Evolutionary conservation across 495 filamentous ascomycete species (phyloP).

Genomic region (Hypoxylon perforatum): DNA sequence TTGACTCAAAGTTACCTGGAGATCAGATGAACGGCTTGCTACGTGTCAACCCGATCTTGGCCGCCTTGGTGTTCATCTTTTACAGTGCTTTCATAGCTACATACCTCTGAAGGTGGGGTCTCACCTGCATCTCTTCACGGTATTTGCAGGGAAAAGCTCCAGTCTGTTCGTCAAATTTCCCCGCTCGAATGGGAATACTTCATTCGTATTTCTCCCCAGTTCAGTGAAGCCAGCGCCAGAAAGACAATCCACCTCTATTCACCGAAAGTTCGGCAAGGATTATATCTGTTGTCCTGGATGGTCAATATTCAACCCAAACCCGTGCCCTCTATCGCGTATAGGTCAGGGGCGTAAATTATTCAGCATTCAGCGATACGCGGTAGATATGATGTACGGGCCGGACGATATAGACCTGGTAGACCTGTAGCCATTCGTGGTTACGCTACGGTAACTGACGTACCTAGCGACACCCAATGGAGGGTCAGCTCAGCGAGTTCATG

Average conservation of each 20-base stretch:
- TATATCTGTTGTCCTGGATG: slow-evolving; percentile 3
- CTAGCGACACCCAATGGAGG: slow-evolving; percentile 22
- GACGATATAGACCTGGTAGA: slow-evolving; percentile 5
- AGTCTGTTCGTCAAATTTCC: slow-evolving; percentile 16
- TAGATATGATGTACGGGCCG: slow-evolving; percentile 1
- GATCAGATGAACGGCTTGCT: slow-evolving; percentile 25
- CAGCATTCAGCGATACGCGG: neutral
- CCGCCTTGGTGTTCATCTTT: slow-evolving; percentile 14
- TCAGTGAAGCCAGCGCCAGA: neutral
- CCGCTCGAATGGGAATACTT: slow-evolving; percentile 30
- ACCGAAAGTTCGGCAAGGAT: slow-evolving; percentile 28
- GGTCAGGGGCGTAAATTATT: neutral
- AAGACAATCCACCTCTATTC: slow-evolving; percentile 8
- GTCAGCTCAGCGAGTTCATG: slow-evolving; percentile 24
- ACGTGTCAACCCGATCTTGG: slow-evolving; percentile 30
- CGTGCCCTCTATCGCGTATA: neutral
- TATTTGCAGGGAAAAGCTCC: slow-evolving; percentile 4
- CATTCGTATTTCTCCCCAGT: slow-evolving; percentile 6
- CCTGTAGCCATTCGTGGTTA: slow-evolving; percentile 8
- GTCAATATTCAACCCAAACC: neutral
- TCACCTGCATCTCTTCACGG: slow-evolving; percentile 14
- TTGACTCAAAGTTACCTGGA: slow-evolving; percentile 15
- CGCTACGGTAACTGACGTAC: slow-evolving; percentile 8
- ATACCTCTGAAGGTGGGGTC: slow-evolving; percentile 19
- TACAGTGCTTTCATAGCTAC: slow-evolving; percentile 5